Percentiles rank a stretch among this genome's conserved stretches.
phyloP scores from a whole-genome alignment of 352 stramenopile species.

The Globisporangium mamillatum region DNA sequence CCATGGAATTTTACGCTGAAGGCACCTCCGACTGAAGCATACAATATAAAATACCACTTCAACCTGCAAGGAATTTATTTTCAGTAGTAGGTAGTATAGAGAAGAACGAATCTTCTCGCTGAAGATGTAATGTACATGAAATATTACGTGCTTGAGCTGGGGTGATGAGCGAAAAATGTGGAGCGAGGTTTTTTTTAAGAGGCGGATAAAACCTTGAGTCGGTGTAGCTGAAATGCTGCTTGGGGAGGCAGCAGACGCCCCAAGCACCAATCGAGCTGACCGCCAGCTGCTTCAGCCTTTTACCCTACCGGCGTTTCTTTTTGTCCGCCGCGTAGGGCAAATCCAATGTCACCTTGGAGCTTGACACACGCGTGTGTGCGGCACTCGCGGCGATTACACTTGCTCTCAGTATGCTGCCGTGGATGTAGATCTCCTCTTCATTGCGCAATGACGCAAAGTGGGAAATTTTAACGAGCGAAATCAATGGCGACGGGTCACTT shows the following conservation, averaged over 20 bases:
- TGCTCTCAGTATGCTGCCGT: not conserved
- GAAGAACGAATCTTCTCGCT: not conserved
- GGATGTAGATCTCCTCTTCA: not conserved
- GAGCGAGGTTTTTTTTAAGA: not conserved
- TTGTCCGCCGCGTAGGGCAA: not conserved
- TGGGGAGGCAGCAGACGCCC: slow-evolving; percentile 1
- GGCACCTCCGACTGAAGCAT: not conserved
- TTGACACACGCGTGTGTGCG: not conserved
- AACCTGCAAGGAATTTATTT: not conserved
- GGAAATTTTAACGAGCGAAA: slow-evolving; percentile 1
- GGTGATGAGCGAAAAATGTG: not conserved
- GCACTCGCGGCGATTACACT: not conserved
- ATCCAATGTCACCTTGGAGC: too few relatives aligned
- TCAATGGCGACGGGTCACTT: slow-evolving; percentile 2
- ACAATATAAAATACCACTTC: not conserved
- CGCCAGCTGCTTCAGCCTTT: not conserved
- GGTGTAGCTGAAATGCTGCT: not conserved
- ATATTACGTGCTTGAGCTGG: not conserved
- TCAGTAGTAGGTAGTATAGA: not conserved
- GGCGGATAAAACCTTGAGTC: not conserved
- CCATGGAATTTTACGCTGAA: not conserved
- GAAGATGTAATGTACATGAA: not conserved
- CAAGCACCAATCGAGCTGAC: not conserved
- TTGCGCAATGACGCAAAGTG: not conserved
- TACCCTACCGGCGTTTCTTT: not conserved